A percentile compares a stretch with the other conserved stretches of the same genome.
Conservation (phyloP, 1,139 yeast genomes). For the Protomyces macrosporus region DNA sequence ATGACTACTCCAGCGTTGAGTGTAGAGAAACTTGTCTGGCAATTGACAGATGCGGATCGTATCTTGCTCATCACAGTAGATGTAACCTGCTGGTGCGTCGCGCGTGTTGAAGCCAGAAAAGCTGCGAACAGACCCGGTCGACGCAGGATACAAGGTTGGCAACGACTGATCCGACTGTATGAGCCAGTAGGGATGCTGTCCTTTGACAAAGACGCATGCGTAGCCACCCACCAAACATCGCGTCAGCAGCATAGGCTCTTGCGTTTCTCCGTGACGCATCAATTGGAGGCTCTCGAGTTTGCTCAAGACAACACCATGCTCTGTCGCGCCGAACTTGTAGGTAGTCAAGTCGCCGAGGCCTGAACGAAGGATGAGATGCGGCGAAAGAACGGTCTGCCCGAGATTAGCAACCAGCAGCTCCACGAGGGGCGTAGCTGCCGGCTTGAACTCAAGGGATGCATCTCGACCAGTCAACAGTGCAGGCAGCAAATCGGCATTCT, state of each 20-base stretch:
- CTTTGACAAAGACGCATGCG: conserved; percentile 61
- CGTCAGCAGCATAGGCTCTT: background rate
- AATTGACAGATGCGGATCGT: conserved; percentile 68
- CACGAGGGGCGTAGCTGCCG: conserved; percentile 43
- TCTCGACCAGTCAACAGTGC: background rate
- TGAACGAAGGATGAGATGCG: conserved; percentile 64
- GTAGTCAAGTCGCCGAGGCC: conserved; percentile 72
- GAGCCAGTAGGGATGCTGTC: conserved; percentile 65
- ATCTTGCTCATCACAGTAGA: conserved; percentile 65
- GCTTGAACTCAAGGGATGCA: background rate
- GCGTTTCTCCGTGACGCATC: background rate
- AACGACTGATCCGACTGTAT: conserved; percentile 59
- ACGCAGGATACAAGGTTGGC: conserved; percentile 51
- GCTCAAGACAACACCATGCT: conserved; percentile 5
- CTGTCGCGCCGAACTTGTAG: conserved; percentile 47
- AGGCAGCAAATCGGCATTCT: conserved; percentile 5
- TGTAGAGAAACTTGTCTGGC: conserved; percentile 50
- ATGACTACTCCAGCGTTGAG: conserved; percentile 60
- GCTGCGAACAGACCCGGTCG: conserved; percentile 35
- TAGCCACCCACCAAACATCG: conserved; percentile 47
- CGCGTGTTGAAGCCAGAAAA: conserved; percentile 25
- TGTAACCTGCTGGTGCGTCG: conserved; percentile 50
- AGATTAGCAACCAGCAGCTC: conserved; percentile 61
- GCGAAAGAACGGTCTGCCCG: conserved; percentile 55
- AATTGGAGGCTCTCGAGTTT: conserved; percentile 14